Evolutionary conservation across 2,329 filamentous ascomycete species (phyloP).

Genomic region (Beauveria sp.): DNA sequence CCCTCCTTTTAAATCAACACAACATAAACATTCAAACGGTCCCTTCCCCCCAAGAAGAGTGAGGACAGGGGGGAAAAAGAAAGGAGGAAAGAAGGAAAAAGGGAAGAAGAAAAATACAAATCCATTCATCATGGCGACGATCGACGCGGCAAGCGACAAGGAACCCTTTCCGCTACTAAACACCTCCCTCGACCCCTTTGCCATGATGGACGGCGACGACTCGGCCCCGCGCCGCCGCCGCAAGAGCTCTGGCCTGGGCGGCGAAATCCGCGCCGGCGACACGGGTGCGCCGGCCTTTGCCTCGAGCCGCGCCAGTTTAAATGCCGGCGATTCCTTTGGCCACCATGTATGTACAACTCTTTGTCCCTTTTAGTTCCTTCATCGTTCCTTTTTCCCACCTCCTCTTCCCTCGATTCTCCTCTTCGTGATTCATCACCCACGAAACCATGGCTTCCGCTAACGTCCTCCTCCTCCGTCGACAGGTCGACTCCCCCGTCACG

Average conservation of each 20-base stretch:
- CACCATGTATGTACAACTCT: background rate
- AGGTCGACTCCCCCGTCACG: constrained; percentile 14
- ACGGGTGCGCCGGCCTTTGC: constrained; percentile 48
- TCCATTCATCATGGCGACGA: constrained; percentile 1
- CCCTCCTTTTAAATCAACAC: too few species aligned
- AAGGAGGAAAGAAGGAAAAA: background rate
- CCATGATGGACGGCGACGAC: constrained; percentile 23
- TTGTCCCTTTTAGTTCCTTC: background rate
- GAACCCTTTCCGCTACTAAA: constrained; percentile 52
- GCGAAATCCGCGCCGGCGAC: constrained; percentile 46
- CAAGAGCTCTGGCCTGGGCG: constrained; percentile 48
- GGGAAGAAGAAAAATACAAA: background rate
- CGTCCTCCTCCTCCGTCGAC: background rate
- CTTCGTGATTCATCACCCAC: background rate
- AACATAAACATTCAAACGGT: background rate
- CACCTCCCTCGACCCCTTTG: constrained; percentile 40
- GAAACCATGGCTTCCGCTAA: background rate
- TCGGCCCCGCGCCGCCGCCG: constrained; percentile 38
- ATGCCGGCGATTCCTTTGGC: constrained; percentile 14
- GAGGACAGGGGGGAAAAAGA: constrained; percentile 10
- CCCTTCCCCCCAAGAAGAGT: background rate
- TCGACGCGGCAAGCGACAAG: constrained; percentile 7
- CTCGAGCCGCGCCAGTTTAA: constrained; percentile 41
- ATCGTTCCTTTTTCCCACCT: too few species aligned
- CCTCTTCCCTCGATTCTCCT: background rate